phyloP scores from a whole-genome alignment of 2,329 filamentous ascomycete species.

The Penicillium thymicola region DNA sequence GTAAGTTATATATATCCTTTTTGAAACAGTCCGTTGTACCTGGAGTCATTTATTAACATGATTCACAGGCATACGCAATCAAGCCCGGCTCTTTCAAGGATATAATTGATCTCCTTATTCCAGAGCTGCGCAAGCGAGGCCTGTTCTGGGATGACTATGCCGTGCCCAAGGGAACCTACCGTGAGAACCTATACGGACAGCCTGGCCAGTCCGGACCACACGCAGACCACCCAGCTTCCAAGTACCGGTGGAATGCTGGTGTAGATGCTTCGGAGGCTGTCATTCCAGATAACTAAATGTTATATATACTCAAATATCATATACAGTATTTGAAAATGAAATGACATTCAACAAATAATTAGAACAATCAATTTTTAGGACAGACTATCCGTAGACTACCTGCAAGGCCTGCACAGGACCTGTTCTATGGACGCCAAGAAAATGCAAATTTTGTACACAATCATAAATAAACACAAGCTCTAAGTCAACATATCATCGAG shows the following conservation, averaged over 20 bases:
- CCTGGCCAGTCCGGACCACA: slow-evolving; percentile 34
- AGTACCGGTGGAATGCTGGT: slow-evolving; percentile 39
- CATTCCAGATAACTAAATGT: slow-evolving; percentile 24
- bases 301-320: background rate
- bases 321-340: background rate
- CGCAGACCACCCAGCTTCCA: slow-evolving; percentile 36
- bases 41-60: slow-evolving; percentile 1
- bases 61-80: slow-evolving; percentile 57
- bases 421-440: slow-evolving; percentile 17
- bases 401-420: background rate
- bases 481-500: slow-evolving; percentile 89
- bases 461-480: slow-evolving; percentile 8
- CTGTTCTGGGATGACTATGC: slow-evolving; percentile 41
- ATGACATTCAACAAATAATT: background rate
- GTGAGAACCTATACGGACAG: slow-evolving; percentile 38
- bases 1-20: slow-evolving; percentile 41
- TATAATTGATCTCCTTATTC: slow-evolving; percentile 62
- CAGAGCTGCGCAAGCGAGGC: slow-evolving; percentile 59
- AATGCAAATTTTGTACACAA: slow-evolving; percentile 26
- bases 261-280: slow-evolving; percentile 30
- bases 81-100: slow-evolving; percentile 67
- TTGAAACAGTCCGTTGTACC: background rate
- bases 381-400: slow-evolving; percentile 8
- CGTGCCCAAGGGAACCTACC: slow-evolving; percentile 36
- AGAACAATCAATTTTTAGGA: slow-evolving; percentile 6